A percentile compares a stretch with the other conserved stretches of the same genome.
Conservation (phyloP, 106 monocot species). For the Iris macrosiphon region DNA sequence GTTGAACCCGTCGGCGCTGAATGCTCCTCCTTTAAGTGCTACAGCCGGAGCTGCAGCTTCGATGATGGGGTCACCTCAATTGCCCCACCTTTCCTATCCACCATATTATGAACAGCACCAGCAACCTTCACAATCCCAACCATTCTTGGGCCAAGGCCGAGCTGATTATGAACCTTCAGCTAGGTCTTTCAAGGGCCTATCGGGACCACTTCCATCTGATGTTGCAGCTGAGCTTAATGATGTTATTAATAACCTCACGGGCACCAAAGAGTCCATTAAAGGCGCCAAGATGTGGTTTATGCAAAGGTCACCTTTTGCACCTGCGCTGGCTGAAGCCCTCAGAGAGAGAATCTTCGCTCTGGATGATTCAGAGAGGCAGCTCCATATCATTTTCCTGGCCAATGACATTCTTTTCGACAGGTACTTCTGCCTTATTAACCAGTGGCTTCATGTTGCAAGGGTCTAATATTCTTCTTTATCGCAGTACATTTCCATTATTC, state of each 20-base stretch:
- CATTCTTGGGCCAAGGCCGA: slow-evolving; percentile 29
- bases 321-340: slow-evolving; percentile 86
- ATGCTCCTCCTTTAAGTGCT: slow-evolving; percentile 21
- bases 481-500: too few relatives aligned
- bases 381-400: slow-evolving; percentile 85
- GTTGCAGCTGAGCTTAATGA: slow-evolving; percentile 71
- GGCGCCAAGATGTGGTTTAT: slow-evolving; percentile 98
- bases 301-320: slow-evolving; percentile 91
- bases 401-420: slow-evolving; percentile 99
- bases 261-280: slow-evolving; percentile 94
- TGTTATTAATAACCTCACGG: slow-evolving; percentile 58
- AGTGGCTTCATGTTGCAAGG: too few relatives aligned
- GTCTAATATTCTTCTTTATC: too few relatives aligned
- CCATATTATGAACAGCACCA: slow-evolving; percentile 60
- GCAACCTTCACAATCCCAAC: slow-evolving; percentile 33
- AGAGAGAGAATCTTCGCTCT: slow-evolving; percentile 64
- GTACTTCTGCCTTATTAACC: too few relatives aligned
- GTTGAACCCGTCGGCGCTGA: slow-evolving; percentile 26
- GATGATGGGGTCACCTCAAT: slow-evolving; percentile 32
- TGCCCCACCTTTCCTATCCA: slow-evolving; percentile 43
- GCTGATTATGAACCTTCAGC: slow-evolving; percentile 47
- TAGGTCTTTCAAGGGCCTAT: slow-evolving; percentile 59
- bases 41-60: slow-evolving; percentile 26
- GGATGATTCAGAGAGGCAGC: slow-evolving; percentile 90
- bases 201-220: slow-evolving; percentile 82